Evolutionary conservation across 2,329 filamentous ascomycete genomes (phyloP).

Genomic region (Huntiella abstrusa): DNA sequence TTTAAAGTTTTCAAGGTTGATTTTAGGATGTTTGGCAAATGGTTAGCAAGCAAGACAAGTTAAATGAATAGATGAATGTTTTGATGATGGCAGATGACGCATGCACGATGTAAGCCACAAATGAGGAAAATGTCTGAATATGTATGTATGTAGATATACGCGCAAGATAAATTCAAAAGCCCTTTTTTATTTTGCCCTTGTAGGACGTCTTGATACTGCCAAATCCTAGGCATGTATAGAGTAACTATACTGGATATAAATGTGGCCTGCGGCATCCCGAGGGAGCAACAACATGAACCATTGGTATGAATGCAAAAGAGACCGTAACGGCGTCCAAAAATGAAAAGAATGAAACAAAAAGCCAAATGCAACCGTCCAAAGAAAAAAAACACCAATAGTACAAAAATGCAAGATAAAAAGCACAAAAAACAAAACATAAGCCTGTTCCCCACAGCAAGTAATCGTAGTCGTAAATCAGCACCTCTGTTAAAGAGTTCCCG

Average conservation of each 20-base stretch:
- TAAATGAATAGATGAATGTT: neutral
- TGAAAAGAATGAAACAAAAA: conserved; percentile 2
- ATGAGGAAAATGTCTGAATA: no score
- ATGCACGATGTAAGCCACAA: no score
- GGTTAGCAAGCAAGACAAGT: neutral
- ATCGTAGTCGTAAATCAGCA: no score
- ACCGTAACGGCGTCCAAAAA: conserved; percentile 1
- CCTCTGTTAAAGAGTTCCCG: no score
- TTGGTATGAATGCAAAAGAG: neutral
- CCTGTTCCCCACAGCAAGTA: no score
- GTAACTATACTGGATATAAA: neutral
- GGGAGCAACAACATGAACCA: no score
- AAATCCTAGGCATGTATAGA: neutral
- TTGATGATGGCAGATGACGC: neutral
- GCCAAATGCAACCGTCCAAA: conserved; percentile 3
- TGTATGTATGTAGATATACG: neutral
- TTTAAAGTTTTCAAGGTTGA: no score
- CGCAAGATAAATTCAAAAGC: neutral
- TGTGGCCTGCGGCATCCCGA: no score
- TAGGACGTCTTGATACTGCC: neutral
- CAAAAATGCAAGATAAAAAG: conserved; percentile 1
- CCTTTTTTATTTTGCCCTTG: neutral
- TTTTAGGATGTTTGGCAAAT: no score
- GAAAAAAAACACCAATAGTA: conserved; percentile 5
- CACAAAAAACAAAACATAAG: neutral